Evolutionary conservation across 441 rosid species (phyloP).

Genomic region (Codiaeum variegatum): DNA sequence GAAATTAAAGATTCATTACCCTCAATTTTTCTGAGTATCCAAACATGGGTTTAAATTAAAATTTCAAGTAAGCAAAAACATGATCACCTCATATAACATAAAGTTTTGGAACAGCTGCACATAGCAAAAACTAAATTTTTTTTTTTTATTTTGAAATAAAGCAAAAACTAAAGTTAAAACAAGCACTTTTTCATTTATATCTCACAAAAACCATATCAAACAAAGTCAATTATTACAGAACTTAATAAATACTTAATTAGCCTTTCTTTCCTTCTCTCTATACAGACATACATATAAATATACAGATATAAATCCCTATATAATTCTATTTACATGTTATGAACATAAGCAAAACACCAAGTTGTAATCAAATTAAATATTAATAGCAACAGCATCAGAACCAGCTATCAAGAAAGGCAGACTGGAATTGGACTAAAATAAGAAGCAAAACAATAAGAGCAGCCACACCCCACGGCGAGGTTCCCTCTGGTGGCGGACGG

Average conservation of each 20-base stretch:
- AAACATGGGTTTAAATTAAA: background rate
- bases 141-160: too few relatives aligned
- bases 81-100: background rate
- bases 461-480: constrained; percentile 90
- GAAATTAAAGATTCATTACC: background rate
- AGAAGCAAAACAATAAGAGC: constrained; percentile 69
- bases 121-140: background rate
- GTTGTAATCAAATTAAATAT: background rate
- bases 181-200: background rate
- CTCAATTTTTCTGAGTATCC: constrained; percentile 7
- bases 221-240: background rate
- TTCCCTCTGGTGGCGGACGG: constrained; percentile 51
- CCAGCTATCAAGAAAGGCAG: constrained; percentile 69
- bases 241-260: background rate
- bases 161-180: background rate
- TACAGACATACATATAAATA: background rate
- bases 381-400: constrained; percentile 23
- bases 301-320: background rate
- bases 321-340: background rate
- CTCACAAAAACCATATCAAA: constrained; percentile 3
- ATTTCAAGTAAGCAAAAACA: background rate
- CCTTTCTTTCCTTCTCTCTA: background rate
- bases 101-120: background rate
- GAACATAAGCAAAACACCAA: background rate
- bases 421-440: constrained; percentile 63